Evolutionary conservation across 176 grass and related monocot genomes (phyloP), one percentile per base, ranked within the genome.

Genomic region (Zea mays): DNA sequence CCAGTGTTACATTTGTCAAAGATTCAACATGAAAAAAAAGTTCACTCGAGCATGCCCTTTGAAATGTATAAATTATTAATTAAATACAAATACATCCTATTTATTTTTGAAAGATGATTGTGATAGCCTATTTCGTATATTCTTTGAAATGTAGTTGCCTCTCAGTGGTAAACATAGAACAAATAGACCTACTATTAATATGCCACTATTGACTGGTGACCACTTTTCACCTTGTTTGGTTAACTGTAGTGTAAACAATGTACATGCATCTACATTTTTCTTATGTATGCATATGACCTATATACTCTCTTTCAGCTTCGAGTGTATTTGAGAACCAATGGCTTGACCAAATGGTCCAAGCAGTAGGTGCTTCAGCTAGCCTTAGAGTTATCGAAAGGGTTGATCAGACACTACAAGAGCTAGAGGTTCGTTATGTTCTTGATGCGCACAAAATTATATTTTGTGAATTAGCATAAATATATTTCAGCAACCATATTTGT

Each of bases 271-370:
- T 77, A 40, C 49, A 36, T 57, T 46, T 63, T 66, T 56, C 38
- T 74, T 81, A 56, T 68, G 52, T 41, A 79, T 91, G 86, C 20
- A 80, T 86, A 33, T 88, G 35, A 84, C 65, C 40, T 33, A 8
- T 82, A 62, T 79, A 39, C 41, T 44, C 58, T 79, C 7, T 84
- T 93, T 82, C 91, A 98, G 96, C 83, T 90, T 71, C 88, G 88
- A 69, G 96, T 98, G 41, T 98, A 92, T 70, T 86, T 98, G 85
- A 93, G 96, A 88, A 90, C 85, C 60, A 77, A 98, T 81, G 96
- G 15, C 85, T 98, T 73, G 96, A 98, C 41, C 95, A 94, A 88
- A 98, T 98, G 96, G 85, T 92, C 49, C 96, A 98, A 92, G 91
- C 87, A 27, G 87, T 81, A 82, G 94, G 87, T 82, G 87, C 87